Evolutionary conservation across 805 yeast species (phyloP), one percentile per base, ranked within the genome.

Genomic region (Candida pseudoglaebosa): DNA sequence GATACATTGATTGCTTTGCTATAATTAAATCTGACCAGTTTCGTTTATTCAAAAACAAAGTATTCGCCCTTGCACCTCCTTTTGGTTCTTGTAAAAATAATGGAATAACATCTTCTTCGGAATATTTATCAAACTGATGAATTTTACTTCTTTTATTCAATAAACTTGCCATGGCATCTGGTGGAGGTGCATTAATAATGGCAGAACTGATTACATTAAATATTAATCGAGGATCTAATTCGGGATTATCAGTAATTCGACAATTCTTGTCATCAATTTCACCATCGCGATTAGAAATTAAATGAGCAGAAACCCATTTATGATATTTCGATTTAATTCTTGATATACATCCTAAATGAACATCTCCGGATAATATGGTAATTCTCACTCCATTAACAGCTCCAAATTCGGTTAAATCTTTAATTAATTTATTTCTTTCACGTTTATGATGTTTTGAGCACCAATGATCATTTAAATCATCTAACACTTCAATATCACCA

Each of bases 391-490:
- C 82, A 46, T 73, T 57, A 21, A 62, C 50, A 22, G 84, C 73
- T 3, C 91, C 88, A 51, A 89, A 78, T 32, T 75, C 75, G 45
- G 81, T 78, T 33, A 91, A 65, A 44, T 67, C 67, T 28, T 68
- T 71, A 45, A 90, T 64, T 28, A 91, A 68, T 47, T 57, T 55
- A 59, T 91, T 91, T 44, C 99, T 75, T 62, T 91, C 99, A 35
- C 62, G 61, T 58, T 91, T 93, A 64, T 91, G 99, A 57, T 82
- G 76, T 42, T 73, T 73, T 3, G 96, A 82, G 59, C 97, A 89
- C 99, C 99, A 91, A 64, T 91, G 98, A 57, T 91, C 99, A 54
- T 89, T 82, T 60, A 93, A 70, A 58, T 91, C 98, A 56, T 93
- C 98, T 48, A 93, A 71, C 12, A 91, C 77, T 62, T 91, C 98